These are phyloP conservation scores for Dendrocalamus latiflorus DNA, from an alignment of 202 grass and related monocot species.

Conservation along the genomic window DNA sequence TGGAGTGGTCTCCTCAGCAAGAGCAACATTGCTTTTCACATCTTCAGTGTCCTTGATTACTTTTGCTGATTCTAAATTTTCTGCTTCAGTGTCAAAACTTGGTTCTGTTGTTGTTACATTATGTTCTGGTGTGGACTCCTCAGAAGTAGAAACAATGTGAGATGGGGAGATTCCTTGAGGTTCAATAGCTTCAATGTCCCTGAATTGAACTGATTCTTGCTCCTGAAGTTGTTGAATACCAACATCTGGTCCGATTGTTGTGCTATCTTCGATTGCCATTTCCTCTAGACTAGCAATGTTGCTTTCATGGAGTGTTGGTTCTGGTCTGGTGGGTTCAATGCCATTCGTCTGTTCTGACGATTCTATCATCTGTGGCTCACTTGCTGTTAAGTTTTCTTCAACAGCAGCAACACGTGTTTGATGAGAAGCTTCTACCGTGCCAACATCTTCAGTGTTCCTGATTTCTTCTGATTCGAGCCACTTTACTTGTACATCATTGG, in stretches of 20 bases:
- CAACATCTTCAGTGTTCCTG: background rate
- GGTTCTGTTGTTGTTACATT: background rate
- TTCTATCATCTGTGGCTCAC: background rate
- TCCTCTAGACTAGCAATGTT: background rate
- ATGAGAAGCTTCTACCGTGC: background rate
- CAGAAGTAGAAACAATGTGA: slow-evolving; percentile 5
- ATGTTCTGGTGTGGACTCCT: slow-evolving; percentile 14
- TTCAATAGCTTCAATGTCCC: slow-evolving; percentile 13
- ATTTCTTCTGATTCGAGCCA: background rate
- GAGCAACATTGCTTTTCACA: slow-evolving; percentile 3
- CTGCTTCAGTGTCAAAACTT: slow-evolving; percentile 18
- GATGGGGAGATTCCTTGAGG: slow-evolving; percentile 16
- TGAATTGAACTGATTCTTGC: slow-evolving; percentile 24
- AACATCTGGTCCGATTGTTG: background rate
- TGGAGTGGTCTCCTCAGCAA: slow-evolving; percentile 11
- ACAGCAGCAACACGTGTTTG: background rate
- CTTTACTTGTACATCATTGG: background rate
- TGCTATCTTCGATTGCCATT: background rate
- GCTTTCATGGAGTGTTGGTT: background rate
- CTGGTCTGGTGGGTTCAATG: background rate
- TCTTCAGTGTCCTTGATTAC: slow-evolving; percentile 27
- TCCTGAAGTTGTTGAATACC: background rate
- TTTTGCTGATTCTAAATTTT: slow-evolving; percentile 19
- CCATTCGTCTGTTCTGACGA: background rate
- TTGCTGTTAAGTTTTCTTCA: background rate